Evolutionary conservation across 495 filamentous ascomycete genomes (phyloP), one percentile per base, ranked within the genome.

Genomic region (Cairneyella variabilis): DNA sequence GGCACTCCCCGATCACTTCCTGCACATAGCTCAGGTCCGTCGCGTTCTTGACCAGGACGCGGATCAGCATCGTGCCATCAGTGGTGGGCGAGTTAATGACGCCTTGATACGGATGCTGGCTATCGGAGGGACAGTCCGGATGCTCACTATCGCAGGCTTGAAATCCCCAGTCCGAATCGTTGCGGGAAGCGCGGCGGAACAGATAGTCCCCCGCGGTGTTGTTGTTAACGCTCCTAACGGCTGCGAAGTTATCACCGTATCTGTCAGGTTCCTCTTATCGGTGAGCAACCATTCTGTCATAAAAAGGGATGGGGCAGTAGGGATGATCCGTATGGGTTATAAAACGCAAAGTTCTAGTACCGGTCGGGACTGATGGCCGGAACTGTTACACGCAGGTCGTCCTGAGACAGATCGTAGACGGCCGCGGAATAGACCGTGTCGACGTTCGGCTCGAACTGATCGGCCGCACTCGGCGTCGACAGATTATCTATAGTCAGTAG

Each of bases 231-330:
- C 38, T 52, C 18, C 36, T 17, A 3, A 32, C 8, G n/a, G 44
- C 28, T 17, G 49, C 49, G 43, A 42, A 52, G 21, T 43, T 43
- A 22, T 52, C 25, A 21, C 49, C 49, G 32, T 16, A 52, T 20
- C 49, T 51, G 17, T 4, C 20, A 23, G 12, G 34, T 22, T 32
- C n/a, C 34, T 32, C 34, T n/a, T n/a, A n/a, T n/a, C n/a, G 6
- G 6, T 32, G 45, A 25, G 20, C 9, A 4, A 48, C 23, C 28
- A 18, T 26, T 17, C n/a, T n/a, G n/a, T n/a, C n/a, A n/a, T n/a
- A n/a, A 41, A 41, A 18, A 10, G 38, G 6, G 17, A 41, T 10
- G 38, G 17, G 17, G 3, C 4, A 50, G 17, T 37, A n/a, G n/a
- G n/a, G n/a, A n/a, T n/a, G n/a, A n/a, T n/a, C n/a, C n/a, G n/a